A percentile compares a stretch with the other conserved stretches of the same genome.
phyloP scores from a whole-genome alignment of 1,284 basidiomycete species.

The Ceratobasidium sp. region DNA sequence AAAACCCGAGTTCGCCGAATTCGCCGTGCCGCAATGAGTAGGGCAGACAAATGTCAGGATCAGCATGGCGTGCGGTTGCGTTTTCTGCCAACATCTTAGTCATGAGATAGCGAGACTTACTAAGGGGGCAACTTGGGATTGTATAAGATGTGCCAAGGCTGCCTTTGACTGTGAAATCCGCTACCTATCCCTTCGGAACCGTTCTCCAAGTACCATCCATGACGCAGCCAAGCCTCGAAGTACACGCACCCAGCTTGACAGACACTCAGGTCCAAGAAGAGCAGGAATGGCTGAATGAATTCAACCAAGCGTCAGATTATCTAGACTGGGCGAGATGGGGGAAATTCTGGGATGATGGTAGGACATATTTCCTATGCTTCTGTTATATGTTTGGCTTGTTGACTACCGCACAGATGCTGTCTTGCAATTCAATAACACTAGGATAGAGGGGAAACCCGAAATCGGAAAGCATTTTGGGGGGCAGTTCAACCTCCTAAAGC shows the following conservation, averaged over 20 bases:
- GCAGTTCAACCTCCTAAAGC: not conserved
- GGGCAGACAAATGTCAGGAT: too few species aligned
- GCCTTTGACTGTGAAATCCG: too few species aligned
- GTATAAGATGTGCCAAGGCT: too few species aligned
- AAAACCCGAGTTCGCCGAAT: too few species aligned
- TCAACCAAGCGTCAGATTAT: slow-evolving; percentile 15
- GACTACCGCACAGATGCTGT: slow-evolving; percentile 5
- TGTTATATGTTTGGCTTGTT: not conserved
- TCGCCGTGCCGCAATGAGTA: too few species aligned
- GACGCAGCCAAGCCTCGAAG: not conserved
- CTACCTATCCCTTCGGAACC: not conserved
- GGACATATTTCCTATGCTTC: not conserved
- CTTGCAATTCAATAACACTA: slow-evolving; percentile 31
- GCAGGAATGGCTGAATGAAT: slow-evolving; percentile 14
- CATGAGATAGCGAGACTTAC: too few species aligned
- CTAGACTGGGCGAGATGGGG: slow-evolving; percentile 37
- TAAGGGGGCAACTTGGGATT: too few species aligned
- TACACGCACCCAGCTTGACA: slow-evolving; percentile 26
- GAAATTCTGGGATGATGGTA: slow-evolving; percentile 29
- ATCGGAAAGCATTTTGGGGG: slow-evolving; percentile 16
- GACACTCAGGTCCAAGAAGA: not conserved
- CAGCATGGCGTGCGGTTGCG: too few species aligned
- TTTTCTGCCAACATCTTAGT: too few species aligned
- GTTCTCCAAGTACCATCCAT: not conserved
- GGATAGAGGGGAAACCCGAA: slow-evolving; percentile 6